These are phyloP conservation scores for Eucalyptus cloeziana DNA, from an alignment of 345 rosid species.

Conservation along the genomic window DNA sequence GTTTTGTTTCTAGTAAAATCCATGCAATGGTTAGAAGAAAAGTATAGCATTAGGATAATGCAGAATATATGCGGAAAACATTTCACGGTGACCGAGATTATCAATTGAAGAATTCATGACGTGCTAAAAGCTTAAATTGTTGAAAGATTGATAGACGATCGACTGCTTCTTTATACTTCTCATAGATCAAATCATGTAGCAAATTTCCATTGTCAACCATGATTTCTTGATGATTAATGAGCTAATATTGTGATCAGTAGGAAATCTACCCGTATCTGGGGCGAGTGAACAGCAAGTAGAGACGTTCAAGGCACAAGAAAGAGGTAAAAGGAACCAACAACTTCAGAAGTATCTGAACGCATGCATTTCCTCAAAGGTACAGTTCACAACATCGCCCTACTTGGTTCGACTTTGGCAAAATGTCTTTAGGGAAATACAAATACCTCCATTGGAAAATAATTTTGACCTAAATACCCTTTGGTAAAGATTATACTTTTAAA, in stretches of 20 bases:
- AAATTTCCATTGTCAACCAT: neutral
- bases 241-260: constrained; percentile 26
- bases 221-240: neutral
- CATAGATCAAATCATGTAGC: neutral
- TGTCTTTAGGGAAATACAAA: too few relatives aligned
- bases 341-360: constrained; percentile 35
- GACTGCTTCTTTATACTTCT: neutral
- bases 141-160: neutral
- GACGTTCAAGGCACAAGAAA: constrained; percentile 48
- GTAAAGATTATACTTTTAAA: neutral
- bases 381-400: accelerated
- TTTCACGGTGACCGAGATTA: neutral
- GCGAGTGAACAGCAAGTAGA: constrained; percentile 53
- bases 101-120: neutral
- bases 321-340: constrained; percentile 41
- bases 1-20: neutral
- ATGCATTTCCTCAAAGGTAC: constrained; percentile 52
- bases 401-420: neutral
- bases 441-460: neutral
- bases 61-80: neutral
- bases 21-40: neutral
- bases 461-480: too few relatives aligned
- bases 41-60: neutral
- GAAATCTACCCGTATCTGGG: constrained; percentile 42
- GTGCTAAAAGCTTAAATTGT: neutral